Percentiles rank a stretch among this genome's conserved stretches.
These are phyloP conservation scores for Fusarium mangiferae DNA, from an alignment of 2,329 filamentous ascomycete genomes.

Conservation along the genomic window DNA sequence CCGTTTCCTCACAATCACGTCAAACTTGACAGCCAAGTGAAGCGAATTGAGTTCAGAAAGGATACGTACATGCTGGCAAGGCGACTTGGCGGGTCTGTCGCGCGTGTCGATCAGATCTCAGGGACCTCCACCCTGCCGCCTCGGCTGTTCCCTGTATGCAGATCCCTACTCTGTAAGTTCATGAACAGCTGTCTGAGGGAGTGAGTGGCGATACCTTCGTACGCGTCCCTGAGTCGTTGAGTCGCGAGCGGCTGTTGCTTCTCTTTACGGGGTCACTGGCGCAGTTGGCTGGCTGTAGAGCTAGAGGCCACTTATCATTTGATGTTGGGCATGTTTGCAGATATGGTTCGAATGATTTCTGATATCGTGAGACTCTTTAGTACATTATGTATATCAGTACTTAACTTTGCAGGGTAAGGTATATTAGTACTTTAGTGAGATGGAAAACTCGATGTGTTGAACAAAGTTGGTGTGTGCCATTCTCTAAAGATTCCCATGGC, in stretches of 20 bases:
- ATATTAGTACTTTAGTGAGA: no score
- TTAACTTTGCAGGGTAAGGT: not conserved
- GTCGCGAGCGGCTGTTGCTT: slow-evolving; percentile 17
- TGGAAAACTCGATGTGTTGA: not conserved
- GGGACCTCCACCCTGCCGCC: slow-evolving; percentile 42
- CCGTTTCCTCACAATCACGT: not conserved
- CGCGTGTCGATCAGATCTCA: slow-evolving; percentile 47
- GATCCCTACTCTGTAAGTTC: slow-evolving; percentile 35
- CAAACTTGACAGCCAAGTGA: not conserved
- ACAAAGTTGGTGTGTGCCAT: not conserved
- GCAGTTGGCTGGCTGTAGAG: not conserved
- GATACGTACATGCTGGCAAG: slow-evolving; percentile 12
- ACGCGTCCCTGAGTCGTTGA: slow-evolving; percentile 28
- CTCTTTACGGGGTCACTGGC: slow-evolving; percentile 4
- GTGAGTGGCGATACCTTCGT: slow-evolving; percentile 38
- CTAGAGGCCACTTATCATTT: not conserved
- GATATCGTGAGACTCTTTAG: not conserved
- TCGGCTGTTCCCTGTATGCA: slow-evolving; percentile 38
- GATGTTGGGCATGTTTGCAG: not conserved
- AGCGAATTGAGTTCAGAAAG: slow-evolving; percentile 40
- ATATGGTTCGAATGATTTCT: not conserved
- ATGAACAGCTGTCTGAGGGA: slow-evolving; percentile 21
- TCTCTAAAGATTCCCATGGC: not conserved
- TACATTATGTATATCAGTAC: not conserved
- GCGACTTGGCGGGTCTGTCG: slow-evolving; percentile 34